A percentile compares a stretch with the other conserved stretches of the same genome.
phyloP scores from a whole-genome alignment of 192 early-diverging fungal species.

The Mortierella hygrophila region DNA sequence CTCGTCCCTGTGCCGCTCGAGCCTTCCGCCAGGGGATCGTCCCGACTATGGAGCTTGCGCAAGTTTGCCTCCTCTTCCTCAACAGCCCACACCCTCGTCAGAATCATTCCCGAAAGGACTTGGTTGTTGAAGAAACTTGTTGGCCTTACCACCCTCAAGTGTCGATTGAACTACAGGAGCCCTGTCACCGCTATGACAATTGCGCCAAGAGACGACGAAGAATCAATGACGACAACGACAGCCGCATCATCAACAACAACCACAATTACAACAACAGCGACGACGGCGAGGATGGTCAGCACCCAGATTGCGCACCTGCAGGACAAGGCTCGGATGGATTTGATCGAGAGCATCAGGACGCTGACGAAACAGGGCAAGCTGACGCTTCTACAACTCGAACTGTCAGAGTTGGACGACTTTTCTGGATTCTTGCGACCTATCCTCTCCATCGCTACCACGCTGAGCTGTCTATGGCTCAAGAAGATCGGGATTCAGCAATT shows the following conservation, averaged over 20 bases:
- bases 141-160: background rate
- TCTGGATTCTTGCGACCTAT: constrained; percentile 19
- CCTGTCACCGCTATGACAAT: background rate
- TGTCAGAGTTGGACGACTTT: constrained; percentile 14
- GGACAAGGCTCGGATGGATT: constrained; percentile 4
- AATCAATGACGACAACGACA: background rate
- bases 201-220: background rate
- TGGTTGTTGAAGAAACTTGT: constrained; percentile 10
- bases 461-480: constrained; percentile 10
- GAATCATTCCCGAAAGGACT: background rate
- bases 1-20: constrained; percentile 4
- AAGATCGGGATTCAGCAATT: background rate
- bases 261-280: constrained; percentile 5
- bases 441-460: background rate
- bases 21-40: background rate
- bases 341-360: background rate
- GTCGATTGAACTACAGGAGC: background rate
- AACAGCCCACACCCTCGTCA: background rate
- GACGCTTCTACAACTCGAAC: constrained; percentile 7
- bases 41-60: constrained; percentile 2
- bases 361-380: background rate
- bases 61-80: background rate
- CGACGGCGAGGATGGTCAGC: background rate
- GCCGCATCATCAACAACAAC: background rate
- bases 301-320: constrained; percentile 1